A percentile compares a stretch with the other conserved stretches of the same genome.
These are phyloP conservation scores for Magnaporthales sp. DNA, from an alignment of 2,329 filamentous ascomycete species.

Conservation along the genomic window DNA sequence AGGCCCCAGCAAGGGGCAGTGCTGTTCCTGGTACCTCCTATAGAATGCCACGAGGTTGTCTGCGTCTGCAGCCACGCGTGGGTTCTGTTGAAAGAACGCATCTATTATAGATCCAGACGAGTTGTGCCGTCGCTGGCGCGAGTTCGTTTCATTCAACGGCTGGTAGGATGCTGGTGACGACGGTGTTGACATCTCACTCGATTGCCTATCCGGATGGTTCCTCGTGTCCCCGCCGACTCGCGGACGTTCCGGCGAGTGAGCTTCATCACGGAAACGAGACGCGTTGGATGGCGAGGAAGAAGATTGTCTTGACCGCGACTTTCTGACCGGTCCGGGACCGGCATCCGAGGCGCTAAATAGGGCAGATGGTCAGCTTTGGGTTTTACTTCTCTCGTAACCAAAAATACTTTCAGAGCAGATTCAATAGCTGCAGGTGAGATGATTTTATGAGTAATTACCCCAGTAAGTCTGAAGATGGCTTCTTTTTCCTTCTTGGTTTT, in stretches of 20 bases:
- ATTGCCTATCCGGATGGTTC: neutral
- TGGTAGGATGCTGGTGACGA: neutral
- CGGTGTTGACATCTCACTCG: neutral
- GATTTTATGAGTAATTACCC: neutral
- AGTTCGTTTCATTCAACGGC: neutral
- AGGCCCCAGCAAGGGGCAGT: neutral
- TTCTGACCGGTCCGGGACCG: neutral
- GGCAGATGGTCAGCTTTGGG: neutral
- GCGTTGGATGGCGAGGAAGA: neutral
- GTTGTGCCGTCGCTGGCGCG: neutral
- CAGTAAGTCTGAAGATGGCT: neutral
- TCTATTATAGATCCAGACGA: neutral
- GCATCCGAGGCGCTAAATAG: neutral
- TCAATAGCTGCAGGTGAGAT: neutral
- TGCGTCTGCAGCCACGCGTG: neutral
- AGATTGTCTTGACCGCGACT: neutral
- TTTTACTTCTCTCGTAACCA: neutral
- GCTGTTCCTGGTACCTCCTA: neutral
- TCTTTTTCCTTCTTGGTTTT: constrained; percentile 1
- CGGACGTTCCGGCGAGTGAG: neutral
- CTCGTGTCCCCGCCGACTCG: neutral
- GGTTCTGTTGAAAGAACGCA: neutral
- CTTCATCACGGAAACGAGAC: neutral
- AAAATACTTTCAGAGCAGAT: neutral
- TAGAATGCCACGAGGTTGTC: neutral